Evolutionary conservation across 805 yeast genomes (phyloP), one percentile per base, ranked within the genome.

Genomic region (Candida hispaniensis): DNA sequence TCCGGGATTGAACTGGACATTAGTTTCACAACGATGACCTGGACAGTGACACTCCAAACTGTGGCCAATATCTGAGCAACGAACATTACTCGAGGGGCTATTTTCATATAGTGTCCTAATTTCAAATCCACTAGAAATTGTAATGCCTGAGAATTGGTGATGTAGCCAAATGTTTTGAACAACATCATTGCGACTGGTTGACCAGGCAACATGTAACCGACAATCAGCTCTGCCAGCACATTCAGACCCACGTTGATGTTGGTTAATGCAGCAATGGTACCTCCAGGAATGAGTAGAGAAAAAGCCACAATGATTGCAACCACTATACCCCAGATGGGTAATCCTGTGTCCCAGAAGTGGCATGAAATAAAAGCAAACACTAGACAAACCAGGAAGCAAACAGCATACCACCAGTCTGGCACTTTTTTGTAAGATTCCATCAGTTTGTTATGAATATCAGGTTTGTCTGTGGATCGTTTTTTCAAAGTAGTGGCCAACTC

Each of bases 131-230:
- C 58, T 18, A 70, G 58, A 48, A 64, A 73, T 35, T 62, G 58
- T 24, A 70, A 61, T 1, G 79, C 78, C 47, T 73, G 78, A 9
- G 51, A 50, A 30, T 66, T 65, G 22, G 72, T 63, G 44, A 67
- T 67, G 50, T 64, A 70, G 16, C 79, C 77, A 45, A 64, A 66
- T 7, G 75, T 67, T 53, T 73, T 74, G 58, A 73, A 63, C 45
- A 70, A 64, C 64, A 78, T 71, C 55, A 73, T 64, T 1, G 79
- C 78, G 11, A 73, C 53, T 1, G 82, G 70, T 30, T 59, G 57
- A 1, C 75, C 80, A 3, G 80, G 81, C 8, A 70, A 59, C 41
- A 75, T 64, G 51, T 73, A 75, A 2, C 82, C 83, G 16, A 71
- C 69, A 26, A 77, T 64, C 41, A 77, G 57, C 49, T 76, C 82